Conservation (phyloP, 768 basidiomycete genomes). For the Gymnopilus junonius region DNA sequence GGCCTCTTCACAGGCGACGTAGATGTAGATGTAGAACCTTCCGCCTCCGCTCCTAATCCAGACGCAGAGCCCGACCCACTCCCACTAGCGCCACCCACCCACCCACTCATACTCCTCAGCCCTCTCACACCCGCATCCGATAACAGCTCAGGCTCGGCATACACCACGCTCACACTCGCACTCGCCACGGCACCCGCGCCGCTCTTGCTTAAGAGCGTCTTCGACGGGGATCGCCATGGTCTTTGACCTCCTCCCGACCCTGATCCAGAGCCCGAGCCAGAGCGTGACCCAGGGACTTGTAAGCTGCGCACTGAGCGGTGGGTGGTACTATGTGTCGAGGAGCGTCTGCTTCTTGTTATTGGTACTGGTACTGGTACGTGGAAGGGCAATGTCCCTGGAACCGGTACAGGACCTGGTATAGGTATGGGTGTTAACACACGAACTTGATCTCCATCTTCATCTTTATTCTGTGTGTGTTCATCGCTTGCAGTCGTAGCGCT, state of each 20-base stretch:
- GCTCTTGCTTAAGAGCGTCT: not conserved
- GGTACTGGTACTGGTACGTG: not conserved
- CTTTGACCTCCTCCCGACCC: too few relatives aligned
- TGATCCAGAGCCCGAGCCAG: too few relatives aligned
- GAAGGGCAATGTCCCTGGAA: too few relatives aligned
- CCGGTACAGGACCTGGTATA: too few relatives aligned
- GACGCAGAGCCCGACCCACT: not conserved
- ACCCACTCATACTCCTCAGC: not conserved
- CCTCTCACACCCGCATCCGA: not conserved
- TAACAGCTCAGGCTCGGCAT: conserved; percentile 16
- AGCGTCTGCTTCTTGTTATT: conserved; percentile 1
- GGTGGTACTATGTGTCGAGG: not conserved
- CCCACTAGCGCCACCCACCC: not conserved
- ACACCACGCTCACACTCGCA: conserved; percentile 9
- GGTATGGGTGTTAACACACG: too few relatives aligned
- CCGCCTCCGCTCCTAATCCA: too few relatives aligned
- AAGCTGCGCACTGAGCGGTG: not conserved
- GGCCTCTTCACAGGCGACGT: not conserved
- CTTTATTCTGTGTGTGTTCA: not conserved
- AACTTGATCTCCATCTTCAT: too few relatives aligned
- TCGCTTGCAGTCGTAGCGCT: not conserved
- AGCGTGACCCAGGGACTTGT: not conserved
- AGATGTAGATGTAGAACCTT: too few relatives aligned
- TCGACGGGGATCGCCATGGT: conserved; percentile 1
- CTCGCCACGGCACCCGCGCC: not conserved